Conservation (phyloP, 1,139 yeast species). For the Sugiyamaella sp. region DNA sequence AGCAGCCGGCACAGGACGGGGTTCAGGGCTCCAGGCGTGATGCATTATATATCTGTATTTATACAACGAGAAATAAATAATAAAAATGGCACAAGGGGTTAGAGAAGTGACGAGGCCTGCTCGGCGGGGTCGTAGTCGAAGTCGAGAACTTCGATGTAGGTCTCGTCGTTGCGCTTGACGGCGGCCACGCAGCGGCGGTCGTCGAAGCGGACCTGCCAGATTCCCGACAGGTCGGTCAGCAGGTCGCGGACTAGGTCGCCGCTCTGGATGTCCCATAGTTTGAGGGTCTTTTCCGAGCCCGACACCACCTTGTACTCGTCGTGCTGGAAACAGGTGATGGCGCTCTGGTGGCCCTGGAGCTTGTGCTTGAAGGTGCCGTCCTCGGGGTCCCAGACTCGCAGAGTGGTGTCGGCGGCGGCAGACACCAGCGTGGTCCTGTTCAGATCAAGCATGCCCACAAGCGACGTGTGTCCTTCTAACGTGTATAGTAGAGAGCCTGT, state of each 20-base stretch:
- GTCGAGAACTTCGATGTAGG: constrained; percentile 79
- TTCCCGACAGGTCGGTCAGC: constrained; percentile 72
- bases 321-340: constrained; percentile 92
- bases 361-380: constrained; percentile 70
- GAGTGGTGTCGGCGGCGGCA: constrained; percentile 94
- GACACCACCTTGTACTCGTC: constrained; percentile 83
- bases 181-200: constrained; percentile 88
- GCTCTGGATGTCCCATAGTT: constrained; percentile 78
- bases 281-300: constrained; percentile 84
- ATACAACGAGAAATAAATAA: background rate
- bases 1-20: too few relatives aligned
- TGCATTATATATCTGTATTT: too few relatives aligned
- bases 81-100: background rate
- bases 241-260: constrained; percentile 79
- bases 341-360: constrained; percentile 81
- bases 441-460: constrained; percentile 84
- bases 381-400: constrained; percentile 90
- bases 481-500: constrained; percentile 69
- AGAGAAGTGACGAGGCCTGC: background rate
- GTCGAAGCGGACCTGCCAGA: constrained; percentile 94
- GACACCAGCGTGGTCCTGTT: constrained; percentile 82
- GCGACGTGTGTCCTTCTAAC: constrained; percentile 81
- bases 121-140: constrained; percentile 55
- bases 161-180: constrained; percentile 73
- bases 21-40: too few relatives aligned